A percentile compares a stretch with the other conserved stretches of the same genome.
Conservation (phyloP, 768 basidiomycete genomes). For the Suillus weaverae region DNA sequence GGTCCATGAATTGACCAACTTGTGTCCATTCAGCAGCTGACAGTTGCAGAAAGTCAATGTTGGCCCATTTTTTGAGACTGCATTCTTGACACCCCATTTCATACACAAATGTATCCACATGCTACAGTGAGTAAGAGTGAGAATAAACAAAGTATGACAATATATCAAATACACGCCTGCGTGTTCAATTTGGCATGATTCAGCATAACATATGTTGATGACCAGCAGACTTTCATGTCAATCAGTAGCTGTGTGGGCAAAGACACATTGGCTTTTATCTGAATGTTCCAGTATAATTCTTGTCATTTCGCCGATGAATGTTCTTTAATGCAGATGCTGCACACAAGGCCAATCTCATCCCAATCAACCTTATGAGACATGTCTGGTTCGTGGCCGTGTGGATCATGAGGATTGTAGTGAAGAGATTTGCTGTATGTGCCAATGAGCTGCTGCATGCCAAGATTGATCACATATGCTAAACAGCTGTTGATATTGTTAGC, state of each 20-base stretch:
- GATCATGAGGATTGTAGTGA: too few species aligned
- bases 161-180: conserved; percentile 13
- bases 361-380: too few species aligned
- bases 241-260: conserved; percentile 18
- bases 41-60: conserved; percentile 19
- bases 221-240: conserved; percentile 36
- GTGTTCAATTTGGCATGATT: conserved; percentile 19
- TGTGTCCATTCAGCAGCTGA: conserved; percentile 23
- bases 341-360: too few species aligned
- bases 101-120: conserved; percentile 17
- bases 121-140: conserved; percentile 10
- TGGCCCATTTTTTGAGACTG: conserved; percentile 14
- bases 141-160: neutral
- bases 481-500: too few species aligned
- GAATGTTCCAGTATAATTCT: too few species aligned
- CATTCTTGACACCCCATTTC: conserved; percentile 12
- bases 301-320: too few species aligned
- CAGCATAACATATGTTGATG: conserved; percentile 25
- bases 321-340: too few species aligned
- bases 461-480: too few species aligned
- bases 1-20: conserved; percentile 16
- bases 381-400: too few species aligned
- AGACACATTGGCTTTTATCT: neutral
- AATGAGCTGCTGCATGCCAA: too few species aligned
- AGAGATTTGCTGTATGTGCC: too few species aligned